Evolutionary conservation across 805 yeast species (phyloP), one percentile per base, ranked within the genome.

Genomic region (Wickerhamomyces mucosus): DNA sequence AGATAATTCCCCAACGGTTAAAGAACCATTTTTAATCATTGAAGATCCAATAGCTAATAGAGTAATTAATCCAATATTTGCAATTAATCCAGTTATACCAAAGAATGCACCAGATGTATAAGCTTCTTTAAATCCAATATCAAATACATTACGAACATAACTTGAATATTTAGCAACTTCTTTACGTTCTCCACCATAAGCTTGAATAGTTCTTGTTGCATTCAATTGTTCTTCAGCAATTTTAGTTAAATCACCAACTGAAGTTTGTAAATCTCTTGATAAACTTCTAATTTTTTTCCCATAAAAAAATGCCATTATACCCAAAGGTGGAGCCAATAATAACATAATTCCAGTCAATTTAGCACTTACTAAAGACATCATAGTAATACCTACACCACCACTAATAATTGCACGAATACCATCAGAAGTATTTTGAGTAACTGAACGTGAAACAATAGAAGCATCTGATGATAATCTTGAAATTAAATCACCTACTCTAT

Each of bases 161-260:
- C 62, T 56, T 36, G 85, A 77, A 55, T 82, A 89, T 30, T 76
- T 75, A 17, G 71, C 72, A 21, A 89, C 78, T 46, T 86, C 96
- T 30, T 67, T 63, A 27, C 65, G 64, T 55, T 89, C 96, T 34
- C 92, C 92, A 20, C 85, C 85, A 56, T 86, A 89, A 16, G 92
- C 71, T 56, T 89, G 96, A 31, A 94, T 86, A 0, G 96, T 86
- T 45, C 73, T 75, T 16, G 86, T 69, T 19, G 92, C 92, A 42
- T 75, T 77, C 40, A 89, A 69, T 42, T 92, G 88, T 46, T 89
- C 96, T 48, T 89, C 97, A 7, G 94, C 78, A 9, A 83, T 94
- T 50, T 85, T 84, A 1, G 96, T 84, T 48, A 92, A 63, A 7
- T 68, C 70, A 27, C 97, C 97, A 34, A 89, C 67, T 31, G 85